These are phyloP conservation scores for Closterium sp. DNA, from an alignment of 139 green algal species.

Conservation along the genomic window DNA sequence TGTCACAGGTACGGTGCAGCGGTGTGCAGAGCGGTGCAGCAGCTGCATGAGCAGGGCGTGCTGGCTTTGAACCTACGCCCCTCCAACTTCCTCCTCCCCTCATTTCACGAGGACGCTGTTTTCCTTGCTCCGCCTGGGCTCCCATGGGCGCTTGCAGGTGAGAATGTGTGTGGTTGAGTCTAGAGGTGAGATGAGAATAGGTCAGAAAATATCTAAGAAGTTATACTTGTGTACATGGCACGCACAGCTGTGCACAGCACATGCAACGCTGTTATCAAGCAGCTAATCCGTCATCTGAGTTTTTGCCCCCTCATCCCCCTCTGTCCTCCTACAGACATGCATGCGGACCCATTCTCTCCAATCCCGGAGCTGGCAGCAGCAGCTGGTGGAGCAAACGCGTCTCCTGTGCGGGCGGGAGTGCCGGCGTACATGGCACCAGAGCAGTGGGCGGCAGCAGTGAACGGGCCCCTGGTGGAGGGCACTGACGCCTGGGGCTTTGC, in stretches of 20 bases:
- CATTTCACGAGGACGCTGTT: background rate
- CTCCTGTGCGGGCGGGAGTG: background rate
- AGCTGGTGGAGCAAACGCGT: background rate
- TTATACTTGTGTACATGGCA: too few relatives aligned
- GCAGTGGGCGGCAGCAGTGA: conserved; percentile 12
- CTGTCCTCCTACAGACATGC: background rate
- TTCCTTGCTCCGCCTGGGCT: conserved; percentile 3
- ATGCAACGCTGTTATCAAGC: too few relatives aligned
- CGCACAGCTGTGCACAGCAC: too few relatives aligned
- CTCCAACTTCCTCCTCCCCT: conserved; percentile 13
- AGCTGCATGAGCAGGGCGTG: conserved; percentile 5
- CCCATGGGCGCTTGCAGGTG: conserved; percentile 15
- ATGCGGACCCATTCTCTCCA: background rate
- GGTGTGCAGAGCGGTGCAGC: background rate
- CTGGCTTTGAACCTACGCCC: conserved; percentile 18
- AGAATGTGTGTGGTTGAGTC: background rate
- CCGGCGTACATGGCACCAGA: conserved; percentile 8
- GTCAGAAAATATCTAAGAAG: too few relatives aligned
- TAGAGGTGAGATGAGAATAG: too few relatives aligned
- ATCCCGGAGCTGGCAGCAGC: background rate
- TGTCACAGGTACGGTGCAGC: conserved; percentile 9
- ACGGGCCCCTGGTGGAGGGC: background rate
- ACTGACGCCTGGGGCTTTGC: conserved; percentile 14
- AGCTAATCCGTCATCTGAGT: too few relatives aligned
- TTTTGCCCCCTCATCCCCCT: background rate